Conservation (phyloP, 306 rosid genomes). For the Cyclanthera cordifolia region DNA sequence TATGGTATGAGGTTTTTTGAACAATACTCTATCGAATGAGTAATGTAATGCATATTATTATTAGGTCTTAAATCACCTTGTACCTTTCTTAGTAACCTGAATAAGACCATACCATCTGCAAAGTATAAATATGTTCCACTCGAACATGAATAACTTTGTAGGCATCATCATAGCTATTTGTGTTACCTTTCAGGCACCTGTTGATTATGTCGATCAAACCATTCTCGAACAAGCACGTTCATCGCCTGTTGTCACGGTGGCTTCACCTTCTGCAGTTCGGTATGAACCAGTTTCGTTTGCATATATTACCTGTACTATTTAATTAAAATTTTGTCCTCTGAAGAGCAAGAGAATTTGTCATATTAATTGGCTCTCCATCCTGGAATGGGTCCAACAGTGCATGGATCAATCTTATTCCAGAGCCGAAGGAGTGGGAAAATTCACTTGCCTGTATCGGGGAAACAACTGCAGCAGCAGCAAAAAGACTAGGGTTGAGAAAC, state of each 20-base stretch:
- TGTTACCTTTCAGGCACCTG: slow-evolving; percentile 50
- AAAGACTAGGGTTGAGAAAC: slow-evolving; percentile 62
- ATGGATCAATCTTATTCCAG: slow-evolving; percentile 62
- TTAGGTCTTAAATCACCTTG: neutral
- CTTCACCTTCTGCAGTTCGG: slow-evolving; percentile 90
- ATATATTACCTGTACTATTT: neutral
- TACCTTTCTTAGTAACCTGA: neutral
- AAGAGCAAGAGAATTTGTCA: neutral
- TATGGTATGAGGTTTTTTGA: neutral
- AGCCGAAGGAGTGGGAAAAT: slow-evolving; percentile 44
- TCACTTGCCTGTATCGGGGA: slow-evolving; percentile 92
- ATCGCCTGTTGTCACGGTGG: slow-evolving; percentile 78
- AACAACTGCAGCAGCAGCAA: slow-evolving; percentile 77
- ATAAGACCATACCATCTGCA: no score
- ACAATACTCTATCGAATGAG: neutral
- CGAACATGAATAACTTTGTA: neutral
- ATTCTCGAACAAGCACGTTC: slow-evolving; percentile 58
- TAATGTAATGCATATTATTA: neutral
- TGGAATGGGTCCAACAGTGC: slow-evolving; percentile 48
- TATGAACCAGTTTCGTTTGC: slow-evolving; percentile 19
- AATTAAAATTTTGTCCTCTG: neutral
- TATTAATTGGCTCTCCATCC: neutral
- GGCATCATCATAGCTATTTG: slow-evolving; percentile 8
- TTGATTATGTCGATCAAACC: slow-evolving; percentile 48
- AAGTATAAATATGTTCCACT: neutral